These are phyloP conservation scores for Tremella yokohamensis DNA, from an alignment of 768 basidiomycete species.

Conservation along the genomic window DNA sequence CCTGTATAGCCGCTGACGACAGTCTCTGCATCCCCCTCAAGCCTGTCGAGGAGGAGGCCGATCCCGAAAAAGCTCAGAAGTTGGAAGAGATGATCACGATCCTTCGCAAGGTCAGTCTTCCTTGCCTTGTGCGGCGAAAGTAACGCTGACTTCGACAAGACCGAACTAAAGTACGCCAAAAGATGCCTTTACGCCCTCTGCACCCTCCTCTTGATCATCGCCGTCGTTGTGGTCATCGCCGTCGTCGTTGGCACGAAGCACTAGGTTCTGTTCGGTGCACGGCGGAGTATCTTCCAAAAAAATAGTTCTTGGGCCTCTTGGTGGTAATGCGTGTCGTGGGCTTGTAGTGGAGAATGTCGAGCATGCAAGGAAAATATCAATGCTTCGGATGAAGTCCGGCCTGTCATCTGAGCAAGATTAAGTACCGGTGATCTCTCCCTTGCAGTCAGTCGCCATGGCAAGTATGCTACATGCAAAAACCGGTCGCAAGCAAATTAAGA, in stretches of 20 bases:
- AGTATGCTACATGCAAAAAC: no score
- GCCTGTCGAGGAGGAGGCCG: conserved; percentile 35
- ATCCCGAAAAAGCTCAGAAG: conserved; percentile 41
- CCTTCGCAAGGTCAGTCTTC: conserved; percentile 31
- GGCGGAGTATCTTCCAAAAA: no score
- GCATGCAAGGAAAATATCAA: no score
- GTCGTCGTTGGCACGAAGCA: conserved; percentile 7
- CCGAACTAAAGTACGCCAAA: conserved; percentile 43
- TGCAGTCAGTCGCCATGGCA: no score
- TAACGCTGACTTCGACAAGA: conserved; percentile 24
- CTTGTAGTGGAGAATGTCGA: no score
- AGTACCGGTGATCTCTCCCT: no score
- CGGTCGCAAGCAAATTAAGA: no score
- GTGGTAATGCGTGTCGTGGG: no score
- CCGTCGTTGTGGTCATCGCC: conserved; percentile 19
- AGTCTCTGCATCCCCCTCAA: conserved; percentile 44
- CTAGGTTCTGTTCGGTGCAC: no score
- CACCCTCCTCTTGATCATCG: conserved; percentile 19
- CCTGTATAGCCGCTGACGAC: neutral
- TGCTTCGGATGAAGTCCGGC: no score
- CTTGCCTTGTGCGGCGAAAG: neutral
- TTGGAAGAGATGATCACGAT: conserved; percentile 43
- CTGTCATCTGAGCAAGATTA: no score
- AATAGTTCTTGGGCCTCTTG: no score
- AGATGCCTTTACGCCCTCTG: conserved; percentile 30